phyloP scores from a whole-genome alignment of 192 early-diverging fungal species.

The Coemansia pectinata region DNA sequence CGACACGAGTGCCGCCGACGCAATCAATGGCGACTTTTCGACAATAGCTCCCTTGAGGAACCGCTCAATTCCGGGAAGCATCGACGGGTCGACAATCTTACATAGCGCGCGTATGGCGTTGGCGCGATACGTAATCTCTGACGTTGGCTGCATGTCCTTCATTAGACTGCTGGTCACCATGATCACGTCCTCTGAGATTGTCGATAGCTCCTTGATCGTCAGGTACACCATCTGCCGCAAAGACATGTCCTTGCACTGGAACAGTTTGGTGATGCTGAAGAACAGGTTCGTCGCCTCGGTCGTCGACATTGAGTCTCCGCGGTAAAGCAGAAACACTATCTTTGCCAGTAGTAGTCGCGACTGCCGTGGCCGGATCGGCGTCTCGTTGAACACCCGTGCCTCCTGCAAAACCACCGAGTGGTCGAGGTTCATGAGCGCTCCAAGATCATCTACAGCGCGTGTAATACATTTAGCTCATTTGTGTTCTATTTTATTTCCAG shows the following conservation, averaged over 20 bases:
- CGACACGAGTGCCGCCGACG: constrained; percentile 90
- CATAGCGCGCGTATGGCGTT: constrained; percentile 95
- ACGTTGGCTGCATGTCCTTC: constrained; percentile 95
- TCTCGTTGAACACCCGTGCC: constrained; percentile 94
- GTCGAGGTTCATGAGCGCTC: constrained; percentile 86
- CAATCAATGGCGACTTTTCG: constrained; percentile 87
- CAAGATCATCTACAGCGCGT: constrained; percentile 64
- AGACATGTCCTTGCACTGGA: constrained; percentile 91
- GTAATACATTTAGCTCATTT: not conserved
- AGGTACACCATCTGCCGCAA: constrained; percentile 97
- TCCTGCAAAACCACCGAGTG: constrained; percentile 93
- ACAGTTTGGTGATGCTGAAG: constrained; percentile 97
- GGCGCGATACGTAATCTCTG: constrained; percentile 89
- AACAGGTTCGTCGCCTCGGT: constrained; percentile 97
- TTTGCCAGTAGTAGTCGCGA: constrained; percentile 91
- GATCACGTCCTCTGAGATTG: constrained; percentile 92
- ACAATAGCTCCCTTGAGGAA: constrained; percentile 97
- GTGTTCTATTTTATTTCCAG: not conserved
- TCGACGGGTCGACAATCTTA: constrained; percentile 94
- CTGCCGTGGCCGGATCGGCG: constrained; percentile 93
- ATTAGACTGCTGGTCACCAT: constrained; percentile 96
- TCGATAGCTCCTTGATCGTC: constrained; percentile 94
- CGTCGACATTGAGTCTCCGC: constrained; percentile 85
- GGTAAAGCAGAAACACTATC: constrained; percentile 89
- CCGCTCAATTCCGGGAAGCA: constrained; percentile 94